These are phyloP conservation scores for Penium margaritaceum DNA, from an alignment of 139 green algal genomes.

Conservation along the genomic window DNA sequence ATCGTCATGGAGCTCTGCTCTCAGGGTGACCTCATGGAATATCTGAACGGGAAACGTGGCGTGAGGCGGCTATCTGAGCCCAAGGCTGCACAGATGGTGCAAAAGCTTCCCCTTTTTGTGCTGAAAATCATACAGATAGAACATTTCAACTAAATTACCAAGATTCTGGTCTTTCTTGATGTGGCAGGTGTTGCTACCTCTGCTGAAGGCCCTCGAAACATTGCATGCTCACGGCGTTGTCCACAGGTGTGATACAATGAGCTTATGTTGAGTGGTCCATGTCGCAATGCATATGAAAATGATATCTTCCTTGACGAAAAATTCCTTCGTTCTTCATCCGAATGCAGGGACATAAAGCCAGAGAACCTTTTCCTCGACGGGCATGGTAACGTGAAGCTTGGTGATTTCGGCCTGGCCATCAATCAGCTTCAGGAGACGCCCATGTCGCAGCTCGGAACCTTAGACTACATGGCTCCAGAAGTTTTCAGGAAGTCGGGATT, in stretches of 20 bases:
- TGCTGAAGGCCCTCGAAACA: conserved; percentile 61
- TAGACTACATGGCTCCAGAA: conserved; percentile 68
- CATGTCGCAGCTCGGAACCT: conserved; percentile 55
- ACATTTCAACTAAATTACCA: no score
- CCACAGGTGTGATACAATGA: conserved; percentile 45
- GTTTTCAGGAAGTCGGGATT: conserved; percentile 19
- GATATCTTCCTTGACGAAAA: no score
- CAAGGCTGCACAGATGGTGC: conserved; percentile 52
- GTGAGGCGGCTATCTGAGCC: conserved; percentile 62
- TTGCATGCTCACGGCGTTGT: conserved; percentile 60
- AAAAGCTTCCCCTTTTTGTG: no score
- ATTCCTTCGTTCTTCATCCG: background rate
- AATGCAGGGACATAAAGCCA: conserved; percentile 47
- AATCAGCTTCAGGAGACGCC: conserved; percentile 51
- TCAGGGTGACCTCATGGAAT: conserved; percentile 71
- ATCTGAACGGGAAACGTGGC: conserved; percentile 51
- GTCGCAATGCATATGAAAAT: no score
- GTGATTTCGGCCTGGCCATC: conserved; percentile 68
- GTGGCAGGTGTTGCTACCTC: conserved; percentile 49
- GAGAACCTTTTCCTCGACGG: conserved; percentile 23
- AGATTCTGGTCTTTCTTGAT: no score
- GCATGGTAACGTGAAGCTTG: conserved; percentile 16
- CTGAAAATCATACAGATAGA: no score
- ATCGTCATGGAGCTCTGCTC: conserved; percentile 72
- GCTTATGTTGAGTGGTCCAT: no score